Evolutionary conservation across 805 yeast species (phyloP).

Genomic region (Ogataea siamensis): DNA sequence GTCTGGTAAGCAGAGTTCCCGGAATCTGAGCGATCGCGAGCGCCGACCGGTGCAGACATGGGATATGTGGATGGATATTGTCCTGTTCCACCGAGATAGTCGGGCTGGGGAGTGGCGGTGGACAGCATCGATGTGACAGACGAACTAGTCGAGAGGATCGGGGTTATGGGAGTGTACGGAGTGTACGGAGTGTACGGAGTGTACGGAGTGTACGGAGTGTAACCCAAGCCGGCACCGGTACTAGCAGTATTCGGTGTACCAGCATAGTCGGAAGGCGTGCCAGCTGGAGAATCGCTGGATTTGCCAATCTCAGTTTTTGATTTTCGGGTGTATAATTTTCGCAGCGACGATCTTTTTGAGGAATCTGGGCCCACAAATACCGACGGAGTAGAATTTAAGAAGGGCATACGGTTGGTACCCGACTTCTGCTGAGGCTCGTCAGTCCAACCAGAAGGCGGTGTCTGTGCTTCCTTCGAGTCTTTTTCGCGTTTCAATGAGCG

Average conservation of each 20-base stretch:
- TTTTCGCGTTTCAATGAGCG: slow-evolving; percentile 18
- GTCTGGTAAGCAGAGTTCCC: slow-evolving; percentile 16
- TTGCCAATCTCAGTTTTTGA: slow-evolving; percentile 12
- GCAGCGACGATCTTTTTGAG: slow-evolving; percentile 16
- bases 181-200: slow-evolving; percentile 5
- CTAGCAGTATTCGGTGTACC: too few species aligned
- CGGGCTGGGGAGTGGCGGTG: slow-evolving; percentile 10
- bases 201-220: slow-evolving; percentile 12
- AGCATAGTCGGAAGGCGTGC: slow-evolving; percentile 9
- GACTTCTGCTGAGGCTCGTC: slow-evolving; percentile 2
- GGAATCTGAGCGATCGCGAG: slow-evolving; percentile 24
- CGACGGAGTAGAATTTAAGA: slow-evolving; percentile 5
- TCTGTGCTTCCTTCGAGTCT: slow-evolving; percentile 5
- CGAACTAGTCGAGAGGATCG: slow-evolving; percentile 26
- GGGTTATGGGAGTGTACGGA: slow-evolving; percentile 25
- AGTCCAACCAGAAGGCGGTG: neutral
- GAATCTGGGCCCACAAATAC: slow-evolving; percentile 3
- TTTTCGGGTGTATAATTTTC: slow-evolving; percentile 19
- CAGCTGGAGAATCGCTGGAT: slow-evolving; percentile 1
- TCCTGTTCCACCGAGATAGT: neutral
- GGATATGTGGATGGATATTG: neutral
- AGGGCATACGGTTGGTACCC: slow-evolving; percentile 8
- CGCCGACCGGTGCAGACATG: neutral
- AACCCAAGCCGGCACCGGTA: too few species aligned
- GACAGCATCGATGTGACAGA: slow-evolving; percentile 20